Evolutionary conservation across 495 filamentous ascomycete species (phyloP), one percentile per base, ranked within the genome.

Genomic region (Eremomyces bilateralis): DNA sequence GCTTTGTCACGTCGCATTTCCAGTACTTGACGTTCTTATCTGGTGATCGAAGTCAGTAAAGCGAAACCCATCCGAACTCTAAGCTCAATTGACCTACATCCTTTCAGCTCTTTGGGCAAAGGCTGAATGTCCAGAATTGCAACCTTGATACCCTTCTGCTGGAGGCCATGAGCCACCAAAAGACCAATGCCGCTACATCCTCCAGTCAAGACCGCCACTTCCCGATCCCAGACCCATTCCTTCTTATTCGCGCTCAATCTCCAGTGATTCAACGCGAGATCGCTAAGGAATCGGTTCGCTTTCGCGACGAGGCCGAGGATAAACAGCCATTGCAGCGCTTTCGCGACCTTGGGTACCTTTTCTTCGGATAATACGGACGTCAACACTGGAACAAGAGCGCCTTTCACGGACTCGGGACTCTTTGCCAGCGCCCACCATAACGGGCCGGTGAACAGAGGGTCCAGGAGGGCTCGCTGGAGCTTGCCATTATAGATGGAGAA

Each of bases 121-220:
- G 45, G 42, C 29, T 34, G n/a, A 17, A 46, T 29, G 33, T 51
- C 48, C 13, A 48, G 21, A 34, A 71, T 61, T 6, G 63, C 49
- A 4, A 71, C 61, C 4, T 54, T 61, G 33, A 64, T 47, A 13
- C 65, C 62, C 10, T 50, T 51, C n/a, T 43, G 43, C 2, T 57
- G 48, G 6, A 74, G 54, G 21, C 54, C 53, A 13, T 61, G 47
- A 39, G 60, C 53, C 18, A 70, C 51, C 18, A 57, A 48, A 35
- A 57, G 57, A 30, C 69, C 69, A 34, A 74, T 69, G 20, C 69
- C 69, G 33, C 57, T 60, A 34, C 57, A 59, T 20, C 68, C 69
- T 1, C 69, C 69, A 0, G 69, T 74, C 13, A 74, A 33, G 17
- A 74, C 52, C 3, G 65, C 61, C 21, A 73, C 48, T 46, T 74